A percentile compares a stretch with the other conserved stretches of the same genome.
Conservation (phyloP, 768 basidiomycete genomes). For the Collybia mongolica region DNA sequence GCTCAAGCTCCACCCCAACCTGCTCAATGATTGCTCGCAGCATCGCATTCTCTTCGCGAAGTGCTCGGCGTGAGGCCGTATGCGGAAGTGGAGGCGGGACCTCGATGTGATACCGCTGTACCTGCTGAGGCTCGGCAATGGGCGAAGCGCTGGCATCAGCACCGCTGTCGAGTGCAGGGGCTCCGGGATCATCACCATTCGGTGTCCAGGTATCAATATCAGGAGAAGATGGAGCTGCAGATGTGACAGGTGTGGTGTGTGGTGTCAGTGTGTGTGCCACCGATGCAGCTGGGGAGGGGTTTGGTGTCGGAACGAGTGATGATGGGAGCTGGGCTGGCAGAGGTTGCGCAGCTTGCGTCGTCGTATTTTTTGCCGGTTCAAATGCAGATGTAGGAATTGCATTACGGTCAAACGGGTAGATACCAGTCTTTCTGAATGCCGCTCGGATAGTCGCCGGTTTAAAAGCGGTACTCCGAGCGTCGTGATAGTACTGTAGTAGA, state of each 20-base stretch:
- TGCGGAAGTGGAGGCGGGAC: neutral
- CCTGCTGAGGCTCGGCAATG: too few relatives aligned
- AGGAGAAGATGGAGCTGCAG: too few relatives aligned
- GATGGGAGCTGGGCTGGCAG: slow-evolving; percentile 14
- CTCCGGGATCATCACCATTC: too few relatives aligned
- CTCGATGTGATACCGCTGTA: too few relatives aligned
- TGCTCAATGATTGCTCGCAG: neutral
- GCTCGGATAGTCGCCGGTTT: slow-evolving; percentile 17
- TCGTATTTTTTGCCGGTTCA: slow-evolving; percentile 7
- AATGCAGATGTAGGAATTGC: slow-evolving; percentile 9
- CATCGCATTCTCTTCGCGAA: neutral
- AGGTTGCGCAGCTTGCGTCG: slow-evolving; percentile 20
- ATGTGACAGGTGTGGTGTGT: too few relatives aligned
- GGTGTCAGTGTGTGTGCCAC: neutral
- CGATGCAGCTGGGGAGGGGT: neutral
- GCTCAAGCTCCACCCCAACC: neutral
- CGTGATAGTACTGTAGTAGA: slow-evolving; percentile 7
- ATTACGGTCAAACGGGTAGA: slow-evolving; percentile 16
- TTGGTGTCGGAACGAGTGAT: neutral
- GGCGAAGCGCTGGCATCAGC: too few relatives aligned
- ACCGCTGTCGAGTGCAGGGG: too few relatives aligned
- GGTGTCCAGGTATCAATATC: too few relatives aligned
- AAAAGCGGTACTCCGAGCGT: slow-evolving; percentile 11
- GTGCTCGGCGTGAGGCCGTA: neutral
- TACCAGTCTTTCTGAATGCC: slow-evolving; percentile 19